Evolutionary conservation across 345 rosid species (phyloP), one percentile per base, ranked within the genome.

Genomic region (Populus davidiana): DNA sequence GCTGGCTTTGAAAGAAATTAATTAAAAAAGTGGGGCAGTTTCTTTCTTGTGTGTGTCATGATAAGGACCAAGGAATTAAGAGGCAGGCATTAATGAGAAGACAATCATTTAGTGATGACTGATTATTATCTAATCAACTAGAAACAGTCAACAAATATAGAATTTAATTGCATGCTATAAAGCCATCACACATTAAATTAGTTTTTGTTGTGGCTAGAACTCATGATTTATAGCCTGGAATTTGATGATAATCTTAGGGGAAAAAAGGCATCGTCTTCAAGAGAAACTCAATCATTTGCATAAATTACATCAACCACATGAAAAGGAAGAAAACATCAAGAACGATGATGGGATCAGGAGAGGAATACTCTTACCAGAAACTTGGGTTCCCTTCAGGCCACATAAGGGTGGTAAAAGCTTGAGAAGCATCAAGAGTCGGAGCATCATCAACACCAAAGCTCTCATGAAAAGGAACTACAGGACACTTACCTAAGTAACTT

Each of bases 341-440:
- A 65, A 65, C 33, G 23, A 33, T 33, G 21, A 31, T 33, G 69
- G 69, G 23, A 41, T 13, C 3, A 29, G 5, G 13, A 8, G 21
- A 38, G 38, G 21, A 59, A 1, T 33, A 33, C 36, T 3, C 39
- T 74, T 44, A 88, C 88, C 87, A 75, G 86, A 88, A 88, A 29
- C 36, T 20, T 3, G 85, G 77, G 76, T 86, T 84, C n/a, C 86
- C 88, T 1, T 78, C 52, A 4, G 88, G 87, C 90, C 90, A 88
- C 82, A 88, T 81, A 75, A 86, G 85, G n/a, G 36, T 29, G 25
- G 90, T 77, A 74, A 88, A 88, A 6, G 78, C 80, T 35, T 59
- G 80, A 59, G 77, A 75, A 2, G 50, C 31, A 14, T 77, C 79
- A 1, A 65, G 65, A 9, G 41, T 59, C 0, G 76, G 80, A 4